Evolutionary conservation across 306 rosid species (phyloP).

Genomic region (Senna tora): DNA sequence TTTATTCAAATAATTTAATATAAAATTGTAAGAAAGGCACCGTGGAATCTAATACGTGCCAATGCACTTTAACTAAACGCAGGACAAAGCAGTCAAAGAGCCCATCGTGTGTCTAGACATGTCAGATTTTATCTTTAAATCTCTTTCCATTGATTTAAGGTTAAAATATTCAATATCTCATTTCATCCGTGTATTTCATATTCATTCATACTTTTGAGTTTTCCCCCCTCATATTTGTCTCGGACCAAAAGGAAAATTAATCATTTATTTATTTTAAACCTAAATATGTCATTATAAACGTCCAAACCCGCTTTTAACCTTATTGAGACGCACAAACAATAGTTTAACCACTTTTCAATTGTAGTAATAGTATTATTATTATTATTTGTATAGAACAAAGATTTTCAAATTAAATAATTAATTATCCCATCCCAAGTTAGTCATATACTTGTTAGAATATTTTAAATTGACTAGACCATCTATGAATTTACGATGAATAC

Average conservation of each 20-base stretch:
- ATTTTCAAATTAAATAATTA: too few species aligned
- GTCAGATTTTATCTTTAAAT: neutral
- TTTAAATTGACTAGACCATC: neutral
- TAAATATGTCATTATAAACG: too few species aligned
- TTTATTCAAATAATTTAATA: too few species aligned
- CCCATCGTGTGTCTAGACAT: neutral
- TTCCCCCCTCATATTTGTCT: neutral
- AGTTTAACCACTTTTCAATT: too few species aligned
- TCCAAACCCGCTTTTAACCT: neutral
- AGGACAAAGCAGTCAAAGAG: neutral
- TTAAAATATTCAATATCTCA: neutral
- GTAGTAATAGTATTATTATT: too few species aligned
- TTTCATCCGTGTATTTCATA: neutral
- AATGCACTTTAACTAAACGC: neutral
- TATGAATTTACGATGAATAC: too few species aligned
- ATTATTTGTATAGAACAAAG: neutral
- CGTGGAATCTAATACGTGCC: neutral
- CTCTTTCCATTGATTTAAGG: neutral
- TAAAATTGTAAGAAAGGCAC: neutral
- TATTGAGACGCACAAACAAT: neutral
- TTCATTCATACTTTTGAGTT: too few species aligned
- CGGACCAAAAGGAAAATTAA: neutral
- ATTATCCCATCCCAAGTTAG: too few species aligned
- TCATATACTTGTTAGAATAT: too few species aligned
- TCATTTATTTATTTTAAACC: neutral